Base-by-base conservation (phyloP, 345 rosid species). In the Cardiospermum halicacabum region DNA sequence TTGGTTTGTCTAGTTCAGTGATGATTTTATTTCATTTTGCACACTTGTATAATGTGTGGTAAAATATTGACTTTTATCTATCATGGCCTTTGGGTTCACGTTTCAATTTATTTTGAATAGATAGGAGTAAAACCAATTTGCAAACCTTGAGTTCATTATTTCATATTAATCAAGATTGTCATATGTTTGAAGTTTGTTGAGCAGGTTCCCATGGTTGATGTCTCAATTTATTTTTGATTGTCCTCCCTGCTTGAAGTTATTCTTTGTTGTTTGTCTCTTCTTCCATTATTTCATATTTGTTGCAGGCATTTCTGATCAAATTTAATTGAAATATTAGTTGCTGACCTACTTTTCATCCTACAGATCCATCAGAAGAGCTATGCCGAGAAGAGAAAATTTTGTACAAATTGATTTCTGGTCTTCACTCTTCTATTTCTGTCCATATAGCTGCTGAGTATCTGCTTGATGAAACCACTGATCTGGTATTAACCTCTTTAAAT, bases 321-420 rank as follows among this genome's bases (percentile, higher is more conserved):
- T 21, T n/a, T 21, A 34, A 21, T 43, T 64, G 54, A 10, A 34
- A 42, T 58, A 51, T 24, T 19, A 43, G 42, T 7, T 66, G 43
- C 63, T 18, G 56, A 26, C 48, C 26, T 43, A 31, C 66, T 19
- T 32, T 54, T 70, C 47, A 70, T 28, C 56, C 65, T 39, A 69
- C 85, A 94, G 97, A 87, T 78, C 76, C 89, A 68, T 84, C 93
- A 54, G 87, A 75, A 70, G 87, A 82, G 58, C 65, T 76, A 27
- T 91, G 97, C 74, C 96, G 84, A 78, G 99, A 91, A 68, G 96
- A 94, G 71, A 89, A 72, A 43, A 81, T 89, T 59, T 72, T 94
- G 64, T 91, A 94, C 85, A 91, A 94, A 78, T 71, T 91, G 83
- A 82, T 94, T 75, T 94, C 99, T 48, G 97, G 99, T 58, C 90